Evolutionary conservation across 2,329 filamentous ascomycete genomes (phyloP), one percentile per base, ranked within the genome.

Genomic region (Aspergillus pseudoviridinutans): DNA sequence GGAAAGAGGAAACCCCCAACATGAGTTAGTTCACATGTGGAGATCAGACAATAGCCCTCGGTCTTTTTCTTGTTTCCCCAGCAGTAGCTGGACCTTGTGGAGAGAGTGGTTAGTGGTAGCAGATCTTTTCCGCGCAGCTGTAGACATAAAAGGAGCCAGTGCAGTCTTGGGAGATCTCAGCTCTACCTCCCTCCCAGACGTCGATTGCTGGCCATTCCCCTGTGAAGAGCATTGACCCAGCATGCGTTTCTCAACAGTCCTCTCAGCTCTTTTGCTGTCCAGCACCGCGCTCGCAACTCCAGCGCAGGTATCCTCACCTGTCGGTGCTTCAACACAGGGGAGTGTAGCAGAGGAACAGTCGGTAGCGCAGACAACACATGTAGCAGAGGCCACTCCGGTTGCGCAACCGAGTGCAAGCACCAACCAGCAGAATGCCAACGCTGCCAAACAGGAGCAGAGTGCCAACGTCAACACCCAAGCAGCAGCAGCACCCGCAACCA

Each of bases 191-290:
- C 49, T 25, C 24, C 12, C 53, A 57, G 57, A 58, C 49, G 58
- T 64, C 61, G 42, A 58, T 51, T 62, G 57, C 59, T 62, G 57
- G 60, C 51, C 58, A 57, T 55, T 44, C 44, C 50, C 53, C 54
- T 56, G 59, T 59, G 55, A 58, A 60, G 57, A 53, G 54, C 54
- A 55, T 53, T 52, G 28, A 56, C 41, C 50, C 55, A 64, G 50
- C 41, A 66, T 66, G 64, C 64, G 64, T 62, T 61, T 66, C 57
- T 65, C 62, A 53, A 54, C 61, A 28, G 41, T 64, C 41, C 25
- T 66, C 51, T 59, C 64, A 9, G 58, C 59, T 32, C 53, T 66
- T 49, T 54, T 66, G 61, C 64, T 66, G 49, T 66, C 64, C 38
- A 59, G 64, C 56, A 58, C 61, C 22, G 57, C 61, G 54, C 61